These are phyloP conservation scores for Trifolium dubium DNA, from an alignment of 306 rosid species.

Conservation along the genomic window DNA sequence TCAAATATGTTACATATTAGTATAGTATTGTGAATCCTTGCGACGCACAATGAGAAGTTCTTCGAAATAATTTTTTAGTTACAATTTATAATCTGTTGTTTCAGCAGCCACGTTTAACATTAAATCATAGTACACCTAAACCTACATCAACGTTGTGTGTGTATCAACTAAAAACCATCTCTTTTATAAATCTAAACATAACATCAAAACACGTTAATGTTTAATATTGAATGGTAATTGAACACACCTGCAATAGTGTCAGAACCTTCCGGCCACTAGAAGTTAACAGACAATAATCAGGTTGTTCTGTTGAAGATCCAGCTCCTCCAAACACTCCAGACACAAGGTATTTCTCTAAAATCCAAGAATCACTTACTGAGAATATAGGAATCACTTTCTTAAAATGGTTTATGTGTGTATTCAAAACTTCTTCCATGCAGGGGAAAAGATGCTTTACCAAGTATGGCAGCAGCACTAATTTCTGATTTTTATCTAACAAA, in stretches of 20 bases:
- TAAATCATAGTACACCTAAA: not conserved
- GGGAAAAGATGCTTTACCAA: conserved; percentile 56
- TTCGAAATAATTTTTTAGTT: not conserved
- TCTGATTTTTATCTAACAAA: conserved; percentile 57
- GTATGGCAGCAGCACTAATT: conserved; percentile 55
- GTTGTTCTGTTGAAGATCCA: conserved; percentile 51
- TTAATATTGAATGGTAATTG: not conserved
- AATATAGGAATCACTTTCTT: conserved; percentile 64
- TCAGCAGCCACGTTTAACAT: not conserved
- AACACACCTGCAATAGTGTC: conserved; percentile 69
- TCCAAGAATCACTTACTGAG: conserved; percentile 68
- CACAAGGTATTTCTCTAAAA: conserved; percentile 65
- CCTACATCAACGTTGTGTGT: not conserved
- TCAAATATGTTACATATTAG: conserved; percentile 18
- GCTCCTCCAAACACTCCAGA: conserved; percentile 57
- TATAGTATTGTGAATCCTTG: not conserved
- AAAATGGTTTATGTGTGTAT: conserved; percentile 58
- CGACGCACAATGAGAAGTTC: not conserved
- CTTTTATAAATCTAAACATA: not conserved
- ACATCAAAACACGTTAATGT: not conserved
- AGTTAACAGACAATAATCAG: conserved; percentile 69
- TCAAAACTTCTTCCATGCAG: conserved; percentile 60
- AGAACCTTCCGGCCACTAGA: conserved; percentile 70
- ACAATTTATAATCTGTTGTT: not conserved
- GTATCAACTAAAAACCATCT: not conserved